Evolutionary conservation across 2,329 filamentous ascomycete genomes (phyloP).

Genomic region (Aspergillus floridensis): DNA sequence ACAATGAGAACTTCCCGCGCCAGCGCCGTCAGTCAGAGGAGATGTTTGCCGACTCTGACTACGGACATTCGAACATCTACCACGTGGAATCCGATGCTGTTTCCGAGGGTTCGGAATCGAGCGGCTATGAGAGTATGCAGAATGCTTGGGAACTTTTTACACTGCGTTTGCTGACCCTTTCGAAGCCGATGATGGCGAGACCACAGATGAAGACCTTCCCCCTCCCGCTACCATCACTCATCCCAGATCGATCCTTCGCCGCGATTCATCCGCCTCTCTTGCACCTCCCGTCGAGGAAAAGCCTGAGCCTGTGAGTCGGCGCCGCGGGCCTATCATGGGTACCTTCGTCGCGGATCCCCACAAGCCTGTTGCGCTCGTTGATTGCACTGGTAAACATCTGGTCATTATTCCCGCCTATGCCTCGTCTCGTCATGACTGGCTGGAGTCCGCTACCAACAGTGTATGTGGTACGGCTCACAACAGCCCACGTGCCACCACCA

Average conservation of each 20-base stretch:
- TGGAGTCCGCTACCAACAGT: slow-evolving; percentile 43
- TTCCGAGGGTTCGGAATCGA: slow-evolving; percentile 40
- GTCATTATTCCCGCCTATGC: slow-evolving; percentile 49
- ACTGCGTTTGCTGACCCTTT: slow-evolving; percentile 44
- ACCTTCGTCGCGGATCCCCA: slow-evolving; percentile 49
- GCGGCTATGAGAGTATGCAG: slow-evolving; percentile 60
- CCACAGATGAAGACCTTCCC: slow-evolving; percentile 58
- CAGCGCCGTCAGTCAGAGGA: slow-evolving; percentile 38
- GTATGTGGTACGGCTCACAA: slow-evolving; percentile 43
- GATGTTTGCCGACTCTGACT: slow-evolving; percentile 39
- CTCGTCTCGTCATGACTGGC: slow-evolving; percentile 47
- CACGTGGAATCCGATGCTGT: slow-evolving; percentile 47
- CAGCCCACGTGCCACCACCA: slow-evolving; percentile 41
- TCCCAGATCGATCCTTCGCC: slow-evolving; percentile 51
- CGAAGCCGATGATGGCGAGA: slow-evolving; percentile 59
- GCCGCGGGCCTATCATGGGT: slow-evolving; percentile 47
- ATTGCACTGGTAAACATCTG: slow-evolving; percentile 48
- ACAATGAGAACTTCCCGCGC: slow-evolving; percentile 41
- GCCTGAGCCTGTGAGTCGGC: slow-evolving; percentile 32
- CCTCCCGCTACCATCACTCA: slow-evolving; percentile 48
- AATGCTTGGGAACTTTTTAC: slow-evolving; percentile 22
- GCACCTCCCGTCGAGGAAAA: slow-evolving; percentile 43
- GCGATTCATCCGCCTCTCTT: slow-evolving; percentile 47
- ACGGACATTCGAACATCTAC: slow-evolving; percentile 43
- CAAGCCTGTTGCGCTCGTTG: slow-evolving; percentile 49